A percentile compares a stretch with the other conserved stretches of the same genome.
Conservation (phyloP, 805 yeast genomes). For the Phaffomyces opuntiae region DNA sequence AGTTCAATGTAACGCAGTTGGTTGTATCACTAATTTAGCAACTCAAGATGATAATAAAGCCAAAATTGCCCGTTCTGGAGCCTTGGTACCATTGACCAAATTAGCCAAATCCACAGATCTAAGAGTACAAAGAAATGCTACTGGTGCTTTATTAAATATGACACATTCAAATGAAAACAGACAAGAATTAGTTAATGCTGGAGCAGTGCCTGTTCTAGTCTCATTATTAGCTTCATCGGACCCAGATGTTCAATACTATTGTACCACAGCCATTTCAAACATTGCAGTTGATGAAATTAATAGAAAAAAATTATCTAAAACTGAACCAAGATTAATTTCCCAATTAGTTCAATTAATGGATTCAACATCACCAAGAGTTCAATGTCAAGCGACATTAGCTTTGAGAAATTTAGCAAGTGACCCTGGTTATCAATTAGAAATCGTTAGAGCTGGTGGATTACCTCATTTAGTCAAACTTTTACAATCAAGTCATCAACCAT, state of each 20-base stretch:
- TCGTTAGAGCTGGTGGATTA: slow-evolving; percentile 91
- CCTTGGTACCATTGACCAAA: slow-evolving; percentile 87
- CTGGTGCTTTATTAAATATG: slow-evolving; percentile 97
- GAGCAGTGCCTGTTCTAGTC: slow-evolving; percentile 95
- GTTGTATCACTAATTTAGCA: slow-evolving; percentile 96
- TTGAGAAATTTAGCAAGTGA: slow-evolving; percentile 94
- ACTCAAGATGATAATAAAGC: slow-evolving; percentile 96
- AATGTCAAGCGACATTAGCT: slow-evolving; percentile 97
- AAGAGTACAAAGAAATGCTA: slow-evolving; percentile 96
- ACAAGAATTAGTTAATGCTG: slow-evolving; percentile 93
- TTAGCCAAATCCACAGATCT: slow-evolving; percentile 91
- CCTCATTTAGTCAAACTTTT: slow-evolving; percentile 87
- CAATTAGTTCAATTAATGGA: slow-evolving; percentile 90
- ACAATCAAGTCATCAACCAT: slow-evolving; percentile 84
- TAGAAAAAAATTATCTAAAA: slow-evolving; percentile 79
- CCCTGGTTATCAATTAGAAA: slow-evolving; percentile 90
- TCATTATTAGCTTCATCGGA: slow-evolving; percentile 78
- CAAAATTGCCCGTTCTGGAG: slow-evolving; percentile 94
- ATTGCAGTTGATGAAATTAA: slow-evolving; percentile 95
- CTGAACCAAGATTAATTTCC: slow-evolving; percentile 86
- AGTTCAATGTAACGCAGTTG: slow-evolving; percentile 98
- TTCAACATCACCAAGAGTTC: slow-evolving; percentile 88
- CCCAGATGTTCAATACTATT: slow-evolving; percentile 96
- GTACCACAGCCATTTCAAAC: slow-evolving; percentile 94
- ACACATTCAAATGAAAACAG: slow-evolving; percentile 96